These are phyloP conservation scores for Xylaria arbuscula DNA, from an alignment of 2,329 filamentous ascomycete genomes.

Conservation along the genomic window DNA sequence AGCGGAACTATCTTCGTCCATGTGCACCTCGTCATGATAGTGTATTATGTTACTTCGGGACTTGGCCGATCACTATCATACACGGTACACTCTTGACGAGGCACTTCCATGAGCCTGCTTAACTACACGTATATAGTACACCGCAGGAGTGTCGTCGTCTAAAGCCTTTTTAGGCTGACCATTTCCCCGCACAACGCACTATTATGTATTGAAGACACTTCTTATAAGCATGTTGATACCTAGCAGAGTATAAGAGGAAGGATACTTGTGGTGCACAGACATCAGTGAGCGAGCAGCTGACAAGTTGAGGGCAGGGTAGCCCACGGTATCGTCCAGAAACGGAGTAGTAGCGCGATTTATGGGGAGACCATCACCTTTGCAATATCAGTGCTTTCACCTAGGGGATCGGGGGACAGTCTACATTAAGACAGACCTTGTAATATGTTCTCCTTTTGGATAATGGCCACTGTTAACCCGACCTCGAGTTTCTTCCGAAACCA, in stretches of 20 bases:
- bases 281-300: slow-evolving; percentile 19
- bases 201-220: neutral
- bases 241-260: neutral
- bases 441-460: slow-evolving; percentile 1
- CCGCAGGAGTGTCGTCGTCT: neutral
- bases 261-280: slow-evolving; percentile 30
- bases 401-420: slow-evolving; percentile 2
- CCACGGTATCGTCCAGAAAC: slow-evolving; percentile 21
- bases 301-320: slow-evolving; percentile 7
- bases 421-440: slow-evolving; percentile 4
- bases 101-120: neutral
- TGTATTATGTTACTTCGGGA: neutral
- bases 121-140: neutral
- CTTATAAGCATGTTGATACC: slow-evolving; percentile 1
- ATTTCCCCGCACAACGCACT: slow-evolving; percentile 1
- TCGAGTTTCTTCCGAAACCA: slow-evolving; percentile 11
- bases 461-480: neutral
- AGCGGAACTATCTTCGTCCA: neutral
- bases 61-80: neutral
- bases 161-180: neutral
- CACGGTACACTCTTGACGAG: neutral
- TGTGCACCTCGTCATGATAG: neutral
- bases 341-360: slow-evolving; percentile 30
- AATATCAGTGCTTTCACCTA: neutral
- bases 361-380: slow-evolving; percentile 3